These are phyloP conservation scores for Saitozyma podzolica DNA, from an alignment of 768 basidiomycete species.

Conservation along the genomic window DNA sequence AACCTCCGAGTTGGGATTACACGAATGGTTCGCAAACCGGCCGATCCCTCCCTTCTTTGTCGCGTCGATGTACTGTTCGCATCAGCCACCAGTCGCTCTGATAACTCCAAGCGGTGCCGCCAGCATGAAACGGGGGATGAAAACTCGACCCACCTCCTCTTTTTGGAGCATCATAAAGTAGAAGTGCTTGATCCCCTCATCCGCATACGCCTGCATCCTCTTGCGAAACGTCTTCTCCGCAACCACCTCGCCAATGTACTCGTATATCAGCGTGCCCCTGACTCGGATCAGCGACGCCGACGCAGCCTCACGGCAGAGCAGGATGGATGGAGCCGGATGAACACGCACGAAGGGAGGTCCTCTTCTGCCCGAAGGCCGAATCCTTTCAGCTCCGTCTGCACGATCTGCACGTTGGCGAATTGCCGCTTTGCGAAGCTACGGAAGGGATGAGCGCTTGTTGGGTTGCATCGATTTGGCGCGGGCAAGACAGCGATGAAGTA, in stretches of 20 bases:
- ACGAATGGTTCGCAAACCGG: constrained; percentile 96
- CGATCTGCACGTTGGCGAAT: constrained; percentile 84
- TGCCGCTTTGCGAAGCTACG: constrained; percentile 80
- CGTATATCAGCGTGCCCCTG: constrained; percentile 92
- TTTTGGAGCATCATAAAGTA: constrained; percentile 99
- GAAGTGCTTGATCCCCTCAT: constrained; percentile 91
- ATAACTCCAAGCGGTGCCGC: no score
- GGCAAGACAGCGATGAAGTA: background rate
- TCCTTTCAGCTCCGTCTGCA: constrained; percentile 92
- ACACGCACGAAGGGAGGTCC: constrained; percentile 55
- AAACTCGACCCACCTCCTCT: constrained; percentile 70
- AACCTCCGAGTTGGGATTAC: constrained; percentile 95
- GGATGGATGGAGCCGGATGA: background rate
- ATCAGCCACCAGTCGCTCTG: background rate
- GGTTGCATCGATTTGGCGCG: no score
- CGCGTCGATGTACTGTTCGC: constrained; percentile 81
- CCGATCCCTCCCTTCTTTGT: constrained; percentile 96
- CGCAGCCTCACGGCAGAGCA: background rate
- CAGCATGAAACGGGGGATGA: background rate
- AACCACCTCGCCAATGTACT: constrained; percentile 97
- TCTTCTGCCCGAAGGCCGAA: constrained; percentile 80
- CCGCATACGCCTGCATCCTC: constrained; percentile 89
- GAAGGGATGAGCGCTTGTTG: background rate
- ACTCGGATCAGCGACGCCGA: constrained; percentile 11
- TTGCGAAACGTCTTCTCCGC: constrained; percentile 81